Percentiles rank a stretch among this genome's conserved stretches.
Evolutionary conservation across 352 stramenopile genomes (phyloP).

Genomic region (Globisporangium radiosum): DNA sequence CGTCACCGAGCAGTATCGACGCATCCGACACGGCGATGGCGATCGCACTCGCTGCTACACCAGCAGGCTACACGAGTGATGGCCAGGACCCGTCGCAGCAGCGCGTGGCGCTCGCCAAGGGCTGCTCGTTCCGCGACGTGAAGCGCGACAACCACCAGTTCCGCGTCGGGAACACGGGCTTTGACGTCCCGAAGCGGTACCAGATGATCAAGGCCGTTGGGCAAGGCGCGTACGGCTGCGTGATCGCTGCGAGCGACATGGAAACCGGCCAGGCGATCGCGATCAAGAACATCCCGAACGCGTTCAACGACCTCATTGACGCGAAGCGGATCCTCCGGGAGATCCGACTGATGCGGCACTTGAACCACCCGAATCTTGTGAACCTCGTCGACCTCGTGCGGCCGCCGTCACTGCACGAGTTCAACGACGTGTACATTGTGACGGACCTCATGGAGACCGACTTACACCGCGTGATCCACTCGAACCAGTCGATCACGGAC

Average conservation of each 20-base stretch:
- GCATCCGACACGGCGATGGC: neutral
- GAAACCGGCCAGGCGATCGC: constrained; percentile 86
- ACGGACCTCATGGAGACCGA: constrained; percentile 79
- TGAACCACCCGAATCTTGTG: constrained; percentile 81
- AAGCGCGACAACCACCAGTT: constrained; percentile 86
- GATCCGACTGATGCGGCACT: constrained; percentile 83
- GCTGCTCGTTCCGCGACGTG: constrained; percentile 79
- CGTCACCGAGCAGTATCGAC: constrained; percentile 33
- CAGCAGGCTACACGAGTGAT: constrained; percentile 14
- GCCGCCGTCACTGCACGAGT: constrained; percentile 77
- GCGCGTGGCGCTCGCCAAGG: constrained; percentile 46
- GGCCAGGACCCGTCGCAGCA: constrained; percentile 12
- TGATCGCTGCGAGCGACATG: constrained; percentile 85
- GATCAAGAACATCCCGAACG: constrained; percentile 96
- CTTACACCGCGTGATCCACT: constrained; percentile 73
- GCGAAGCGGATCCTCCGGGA: constrained; percentile 85
- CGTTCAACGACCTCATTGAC: constrained; percentile 86
- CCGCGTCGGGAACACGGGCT: constrained; percentile 81
- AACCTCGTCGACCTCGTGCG: constrained; percentile 76
- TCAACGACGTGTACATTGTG: constrained; percentile 87
- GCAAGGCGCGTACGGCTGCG: constrained; percentile 89
- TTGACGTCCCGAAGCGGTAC: constrained; percentile 79
- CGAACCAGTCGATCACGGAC: constrained; percentile 75
- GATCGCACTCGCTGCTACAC: constrained; percentile 22
- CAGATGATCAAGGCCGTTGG: constrained; percentile 88